phyloP scores from a whole-genome alignment of 108 stramenopile genomes.

The Hondaea fermentalgiana region DNA sequence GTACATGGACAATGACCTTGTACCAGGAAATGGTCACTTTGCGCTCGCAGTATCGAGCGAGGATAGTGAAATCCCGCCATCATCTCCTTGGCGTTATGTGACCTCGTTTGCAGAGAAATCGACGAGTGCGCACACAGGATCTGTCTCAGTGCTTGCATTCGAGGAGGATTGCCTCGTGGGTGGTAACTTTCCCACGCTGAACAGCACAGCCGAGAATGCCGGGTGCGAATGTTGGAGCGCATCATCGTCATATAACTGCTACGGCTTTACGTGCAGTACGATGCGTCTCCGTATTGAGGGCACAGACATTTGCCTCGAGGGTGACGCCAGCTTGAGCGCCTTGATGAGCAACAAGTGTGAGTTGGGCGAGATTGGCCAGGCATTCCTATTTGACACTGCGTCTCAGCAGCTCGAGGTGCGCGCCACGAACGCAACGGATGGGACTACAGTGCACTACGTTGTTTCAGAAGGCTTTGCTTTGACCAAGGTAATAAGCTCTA shows the following conservation, averaged over 20 bases:
- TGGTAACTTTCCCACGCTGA: neutral
- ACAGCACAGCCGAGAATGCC: neutral
- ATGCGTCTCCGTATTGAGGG: neutral
- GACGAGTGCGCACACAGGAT: neutral
- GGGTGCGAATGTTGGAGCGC: neutral
- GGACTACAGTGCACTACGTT: neutral
- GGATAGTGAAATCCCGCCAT: neutral
- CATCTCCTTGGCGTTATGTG: neutral
- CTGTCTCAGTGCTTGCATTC: neutral
- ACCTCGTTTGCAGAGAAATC: neutral
- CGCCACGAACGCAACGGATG: neutral
- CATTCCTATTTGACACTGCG: neutral
- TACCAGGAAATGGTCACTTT: neutral
- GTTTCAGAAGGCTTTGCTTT: neutral
- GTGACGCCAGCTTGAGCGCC: neutral
- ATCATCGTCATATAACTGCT: neutral
- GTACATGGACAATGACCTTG: neutral
- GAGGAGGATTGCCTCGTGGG: neutral
- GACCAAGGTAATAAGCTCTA: neutral
- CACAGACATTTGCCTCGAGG: neutral
- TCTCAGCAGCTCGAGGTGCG: neutral
- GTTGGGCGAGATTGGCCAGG: neutral
- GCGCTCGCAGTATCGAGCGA: neutral
- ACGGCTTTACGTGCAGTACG: neutral
- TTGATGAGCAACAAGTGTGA: neutral